Conservation (phyloP, 129 eudicot genomes). For the Ambrosia artemisiifolia region DNA sequence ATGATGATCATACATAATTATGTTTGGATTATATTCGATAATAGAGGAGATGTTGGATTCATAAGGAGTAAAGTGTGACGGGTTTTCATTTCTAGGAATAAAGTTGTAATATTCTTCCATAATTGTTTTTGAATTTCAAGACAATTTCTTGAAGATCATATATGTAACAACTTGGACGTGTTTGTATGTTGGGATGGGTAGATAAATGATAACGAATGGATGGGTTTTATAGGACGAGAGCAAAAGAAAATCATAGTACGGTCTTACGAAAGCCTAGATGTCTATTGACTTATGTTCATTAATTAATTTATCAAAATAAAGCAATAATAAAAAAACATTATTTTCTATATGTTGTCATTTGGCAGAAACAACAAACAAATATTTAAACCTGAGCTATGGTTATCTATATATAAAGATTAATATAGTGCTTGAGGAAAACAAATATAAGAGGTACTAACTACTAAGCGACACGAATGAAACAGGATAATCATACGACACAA, state of each 20-base stretch:
- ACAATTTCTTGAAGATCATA: not conserved
- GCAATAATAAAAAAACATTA: too few relatives aligned
- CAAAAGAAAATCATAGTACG: not conserved
- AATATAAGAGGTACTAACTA: too few relatives aligned
- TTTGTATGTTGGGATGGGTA: not conserved
- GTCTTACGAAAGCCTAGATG: not conserved
- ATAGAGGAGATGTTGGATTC: not conserved
- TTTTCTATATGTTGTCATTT: too few relatives aligned
- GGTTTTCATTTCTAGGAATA: not conserved
- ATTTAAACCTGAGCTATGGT: too few relatives aligned
- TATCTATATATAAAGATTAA: too few relatives aligned
- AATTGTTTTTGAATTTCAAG: not conserved
- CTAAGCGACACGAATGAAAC: too few relatives aligned
- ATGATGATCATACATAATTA: not conserved
- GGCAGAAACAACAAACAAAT: too few relatives aligned
- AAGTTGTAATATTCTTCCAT: constrained; percentile 2
- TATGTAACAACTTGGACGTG: not conserved
- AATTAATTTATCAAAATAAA: too few relatives aligned
- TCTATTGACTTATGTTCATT: not conserved
- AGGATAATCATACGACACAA: too few relatives aligned
- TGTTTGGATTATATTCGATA: not conserved
- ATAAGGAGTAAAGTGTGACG: not conserved
- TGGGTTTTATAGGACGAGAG: constrained; percentile 20
- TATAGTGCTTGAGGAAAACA: too few relatives aligned
- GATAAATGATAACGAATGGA: not conserved